Conservation (phyloP, 805 yeast species). For the Pichia phayaonensis region DNA sequence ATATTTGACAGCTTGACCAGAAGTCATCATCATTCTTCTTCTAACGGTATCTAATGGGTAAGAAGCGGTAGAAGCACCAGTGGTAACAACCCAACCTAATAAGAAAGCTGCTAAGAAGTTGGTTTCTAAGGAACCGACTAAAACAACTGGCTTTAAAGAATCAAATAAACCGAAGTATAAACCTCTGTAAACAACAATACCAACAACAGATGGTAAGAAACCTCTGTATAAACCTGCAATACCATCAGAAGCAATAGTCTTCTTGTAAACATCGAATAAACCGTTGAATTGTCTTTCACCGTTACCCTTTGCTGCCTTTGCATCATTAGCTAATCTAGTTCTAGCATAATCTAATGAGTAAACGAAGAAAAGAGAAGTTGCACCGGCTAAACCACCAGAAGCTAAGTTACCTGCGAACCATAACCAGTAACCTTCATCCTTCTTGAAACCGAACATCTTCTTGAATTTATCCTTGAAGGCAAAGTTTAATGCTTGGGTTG, state of each 20-base stretch:
- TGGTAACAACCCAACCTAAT: constrained; percentile 96
- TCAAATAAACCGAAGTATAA: constrained; percentile 96
- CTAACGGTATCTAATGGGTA: constrained; percentile 99
- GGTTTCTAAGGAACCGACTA: constrained; percentile 92
- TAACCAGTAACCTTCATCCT: constrained; percentile 84
- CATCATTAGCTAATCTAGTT: constrained; percentile 98
- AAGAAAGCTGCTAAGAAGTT: constrained; percentile 91
- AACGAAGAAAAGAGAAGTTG: constrained; percentile 85
- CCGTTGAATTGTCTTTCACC: constrained; percentile 98
- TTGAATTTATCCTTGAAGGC: constrained; percentile 98
- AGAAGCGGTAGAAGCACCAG: constrained; percentile 97
- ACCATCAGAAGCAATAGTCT: constrained; percentile 94
- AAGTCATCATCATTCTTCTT: constrained; percentile 99
- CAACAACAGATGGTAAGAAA: constrained; percentile 96
- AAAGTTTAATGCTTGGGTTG: constrained; percentile 97
- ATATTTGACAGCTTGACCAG: constrained; percentile 97
- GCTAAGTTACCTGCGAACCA: constrained; percentile 99
- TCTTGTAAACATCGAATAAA: constrained; percentile 91
- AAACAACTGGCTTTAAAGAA: constrained; percentile 90
- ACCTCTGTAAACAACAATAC: constrained; percentile 99
- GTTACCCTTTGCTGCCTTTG: constrained; percentile 64
- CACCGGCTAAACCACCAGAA: constrained; percentile 99
- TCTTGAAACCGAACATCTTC: constrained; percentile 94
- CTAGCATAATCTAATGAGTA: constrained; percentile 98
- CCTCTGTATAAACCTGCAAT: constrained; percentile 98